Base-by-base conservation (phyloP, 1,284 basidiomycete genomes). In the Apiotrichum montevideense region DNA sequence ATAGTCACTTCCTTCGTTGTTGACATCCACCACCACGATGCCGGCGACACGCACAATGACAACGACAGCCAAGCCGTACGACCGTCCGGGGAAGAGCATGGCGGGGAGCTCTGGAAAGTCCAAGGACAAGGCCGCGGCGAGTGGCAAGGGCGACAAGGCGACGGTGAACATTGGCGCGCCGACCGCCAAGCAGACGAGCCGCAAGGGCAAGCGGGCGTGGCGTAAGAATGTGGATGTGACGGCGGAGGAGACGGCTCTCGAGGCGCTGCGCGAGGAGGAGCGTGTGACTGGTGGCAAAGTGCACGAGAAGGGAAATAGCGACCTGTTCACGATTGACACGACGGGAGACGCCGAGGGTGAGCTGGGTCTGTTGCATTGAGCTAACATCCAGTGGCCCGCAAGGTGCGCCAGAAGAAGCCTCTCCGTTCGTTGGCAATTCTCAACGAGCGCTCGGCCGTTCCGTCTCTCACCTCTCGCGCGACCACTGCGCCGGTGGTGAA, bases 141-240 rank as follows among this genome's bases (percentile, higher is more conserved):
- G 21, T 21, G 21, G 21, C 21, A 21, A 21, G 21, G 21, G 21
- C 21, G 68, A 64, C 48, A 58, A 51, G 21, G 65, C 60, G 37
- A 58, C 65, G 6, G 14, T 51, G 34, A 56, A 66, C 48, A 48
- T 67, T 34, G 78, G 77, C 21, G 87, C 87, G 4, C 88, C 88
- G 0, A 80, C 87, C 1, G 85, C 87, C 65, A 81, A 80, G 48
- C 90, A 94, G 71, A 76, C 84, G 0, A 90, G 86, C 63, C 80
- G 92, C 56, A 96, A 92, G 74, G 88, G 90, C 50, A 96, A 95
- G 77, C 84, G 84, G 58, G 85, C 91, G 54, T 96, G 93, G 93
- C 79, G 93, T 68, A 96, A 96, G 78, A 89, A 95, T 74, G 85
- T 93, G 53, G 85, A 93, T 71, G 81, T 93, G 46, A 82, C 82